A percentile compares a stretch with the other conserved stretches of the same genome.
These are phyloP conservation scores for Lotmaria passim DNA, from an alignment of 208 protist species.

Conservation along the genomic window DNA sequence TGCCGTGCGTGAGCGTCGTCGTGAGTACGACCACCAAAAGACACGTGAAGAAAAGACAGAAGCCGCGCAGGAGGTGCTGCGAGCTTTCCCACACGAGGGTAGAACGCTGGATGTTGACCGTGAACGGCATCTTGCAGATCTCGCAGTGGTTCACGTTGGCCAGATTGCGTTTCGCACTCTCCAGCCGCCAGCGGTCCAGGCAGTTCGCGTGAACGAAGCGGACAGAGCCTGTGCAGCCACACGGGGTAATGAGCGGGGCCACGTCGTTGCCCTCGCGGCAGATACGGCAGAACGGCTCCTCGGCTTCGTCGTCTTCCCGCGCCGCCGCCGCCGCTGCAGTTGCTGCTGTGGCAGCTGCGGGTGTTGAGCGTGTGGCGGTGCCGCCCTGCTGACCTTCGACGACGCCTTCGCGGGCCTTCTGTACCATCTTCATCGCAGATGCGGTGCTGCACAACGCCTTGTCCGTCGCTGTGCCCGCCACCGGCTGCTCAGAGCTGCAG, in stretches of 20 bases:
- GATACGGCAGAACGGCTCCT: slow-evolving; percentile 80
- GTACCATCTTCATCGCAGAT: not conserved
- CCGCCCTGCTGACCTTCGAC: not conserved
- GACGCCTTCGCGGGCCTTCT: not conserved
- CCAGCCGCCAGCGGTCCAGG: slow-evolving; percentile 81
- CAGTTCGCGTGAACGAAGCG: slow-evolving; percentile 80
- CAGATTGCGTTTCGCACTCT: slow-evolving; percentile 70
- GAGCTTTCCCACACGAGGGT: slow-evolving; percentile 57
- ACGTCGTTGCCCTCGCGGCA: slow-evolving; percentile 62
- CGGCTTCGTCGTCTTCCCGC: slow-evolving; percentile 62
- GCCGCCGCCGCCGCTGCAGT: too few species aligned
- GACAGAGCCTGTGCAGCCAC: slow-evolving; percentile 74
- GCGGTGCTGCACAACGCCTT: too few species aligned
- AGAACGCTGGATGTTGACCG: slow-evolving; percentile 47
- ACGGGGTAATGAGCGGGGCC: slow-evolving; percentile 73
- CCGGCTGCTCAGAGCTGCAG: not conserved
- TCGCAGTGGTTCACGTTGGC: slow-evolving; percentile 79
- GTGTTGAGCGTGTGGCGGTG: too few species aligned
- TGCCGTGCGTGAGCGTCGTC: slow-evolving; percentile 32
- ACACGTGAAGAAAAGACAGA: slow-evolving; percentile 47
- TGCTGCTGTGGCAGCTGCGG: too few species aligned
- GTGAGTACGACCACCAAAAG: slow-evolving; percentile 39
- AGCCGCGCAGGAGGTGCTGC: slow-evolving; percentile 36
- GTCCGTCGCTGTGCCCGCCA: not conserved
- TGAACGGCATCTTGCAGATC: slow-evolving; percentile 77